These are phyloP conservation scores for Cystobasidium sp. DNA, from an alignment of 1,284 basidiomycete genomes.

Conservation along the genomic window DNA sequence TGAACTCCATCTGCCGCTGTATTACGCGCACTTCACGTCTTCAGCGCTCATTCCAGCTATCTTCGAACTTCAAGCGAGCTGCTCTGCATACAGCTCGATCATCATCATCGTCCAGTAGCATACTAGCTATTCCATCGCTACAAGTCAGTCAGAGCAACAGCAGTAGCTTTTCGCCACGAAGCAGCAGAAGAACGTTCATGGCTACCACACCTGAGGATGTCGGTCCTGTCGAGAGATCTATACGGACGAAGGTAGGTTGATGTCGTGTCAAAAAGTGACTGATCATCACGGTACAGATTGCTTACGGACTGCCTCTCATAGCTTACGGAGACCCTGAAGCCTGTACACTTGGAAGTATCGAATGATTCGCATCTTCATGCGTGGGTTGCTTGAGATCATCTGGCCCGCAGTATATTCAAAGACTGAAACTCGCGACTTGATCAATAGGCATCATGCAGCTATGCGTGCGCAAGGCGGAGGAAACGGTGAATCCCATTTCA, in stretches of 20 bases:
- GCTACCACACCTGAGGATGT: constrained; percentile 2
- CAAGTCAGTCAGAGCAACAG: not conserved
- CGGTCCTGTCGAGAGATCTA: constrained; percentile 35
- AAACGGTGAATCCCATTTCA: constrained; percentile 52
- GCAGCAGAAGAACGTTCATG: constrained; percentile 7
- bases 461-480: constrained; percentile 50
- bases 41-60: not conserved
- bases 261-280: not conserved
- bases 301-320: constrained; percentile 5
- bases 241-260: constrained; percentile 23
- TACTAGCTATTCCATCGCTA: not conserved
- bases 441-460: constrained; percentile 47
- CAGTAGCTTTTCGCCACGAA: not conserved
- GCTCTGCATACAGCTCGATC: too few relatives aligned
- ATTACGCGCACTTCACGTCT: too few relatives aligned
- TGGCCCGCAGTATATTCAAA: too few relatives aligned
- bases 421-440: not conserved
- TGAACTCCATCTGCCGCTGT: too few relatives aligned
- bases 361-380: constrained; percentile 52
- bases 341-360: constrained; percentile 45
- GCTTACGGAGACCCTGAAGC: constrained; percentile 46
- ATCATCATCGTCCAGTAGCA: too few relatives aligned
- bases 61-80: not conserved
- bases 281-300: not conserved
- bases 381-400: constrained; percentile 4